Evolutionary conservation across 2,329 filamentous ascomycete species (phyloP).

Genomic region (Fusarium hainanense): DNA sequence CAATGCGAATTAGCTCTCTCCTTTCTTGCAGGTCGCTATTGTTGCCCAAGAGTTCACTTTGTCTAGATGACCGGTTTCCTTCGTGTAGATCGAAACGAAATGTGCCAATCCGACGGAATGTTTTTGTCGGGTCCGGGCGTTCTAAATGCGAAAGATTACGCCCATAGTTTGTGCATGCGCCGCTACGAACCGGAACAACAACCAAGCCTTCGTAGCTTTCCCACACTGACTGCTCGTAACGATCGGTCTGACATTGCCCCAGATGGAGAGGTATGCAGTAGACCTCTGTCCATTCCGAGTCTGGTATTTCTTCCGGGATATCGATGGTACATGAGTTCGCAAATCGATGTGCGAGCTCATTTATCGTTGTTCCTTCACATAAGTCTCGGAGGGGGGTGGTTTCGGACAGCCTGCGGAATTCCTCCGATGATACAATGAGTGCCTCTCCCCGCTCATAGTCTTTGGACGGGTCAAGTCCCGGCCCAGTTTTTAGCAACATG

Average conservation of each 20-base stretch:
- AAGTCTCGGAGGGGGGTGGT: accelerated
- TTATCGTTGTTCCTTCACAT: accelerated
- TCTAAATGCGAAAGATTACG: not conserved
- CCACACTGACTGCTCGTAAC: conserved; percentile 8
- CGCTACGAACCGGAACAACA: not conserved
- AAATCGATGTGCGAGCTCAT: not conserved
- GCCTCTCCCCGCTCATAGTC: accelerated
- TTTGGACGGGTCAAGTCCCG: not conserved
- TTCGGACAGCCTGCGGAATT: not conserved
- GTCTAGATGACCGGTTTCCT: not conserved
- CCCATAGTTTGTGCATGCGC: accelerated
- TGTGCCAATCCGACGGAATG: not conserved
- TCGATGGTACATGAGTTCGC: not conserved
- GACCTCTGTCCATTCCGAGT: not conserved
- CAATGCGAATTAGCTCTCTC: not conserved
- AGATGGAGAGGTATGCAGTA: not conserved
- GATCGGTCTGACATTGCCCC: conserved; percentile 2
- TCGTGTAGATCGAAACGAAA: conserved; percentile 6
- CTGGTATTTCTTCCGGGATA: not conserved
- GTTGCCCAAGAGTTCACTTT: not conserved
- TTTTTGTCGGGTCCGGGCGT: accelerated
- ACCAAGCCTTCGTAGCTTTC: conserved; percentile 7
- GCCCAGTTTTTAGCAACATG: not conserved
- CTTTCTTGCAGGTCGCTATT: not conserved
- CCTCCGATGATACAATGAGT: not conserved